A percentile compares a stretch with the other conserved stretches of the same genome.
Evolutionary conservation across 306 rosid species (phyloP).

Genomic region (Luffa acutangula): DNA sequence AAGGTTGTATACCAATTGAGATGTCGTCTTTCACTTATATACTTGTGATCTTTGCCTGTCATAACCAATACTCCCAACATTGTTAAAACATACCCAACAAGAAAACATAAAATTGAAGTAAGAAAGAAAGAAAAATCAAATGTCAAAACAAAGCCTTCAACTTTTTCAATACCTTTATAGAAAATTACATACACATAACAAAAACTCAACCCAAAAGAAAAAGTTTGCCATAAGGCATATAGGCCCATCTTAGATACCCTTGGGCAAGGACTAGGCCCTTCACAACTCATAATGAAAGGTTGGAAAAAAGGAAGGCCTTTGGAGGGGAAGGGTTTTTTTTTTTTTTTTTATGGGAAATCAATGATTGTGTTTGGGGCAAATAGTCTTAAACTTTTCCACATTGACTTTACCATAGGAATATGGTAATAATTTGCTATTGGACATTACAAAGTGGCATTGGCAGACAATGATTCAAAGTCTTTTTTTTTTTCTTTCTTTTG

Average conservation of each 20-base stretch:
- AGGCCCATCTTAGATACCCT: not conserved
- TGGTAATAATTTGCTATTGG: not conserved
- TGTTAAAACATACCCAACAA: no score
- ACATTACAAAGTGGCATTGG: not conserved
- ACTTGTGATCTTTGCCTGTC: no score
- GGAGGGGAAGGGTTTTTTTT: not conserved
- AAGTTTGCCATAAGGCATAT: not conserved
- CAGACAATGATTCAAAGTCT: not conserved
- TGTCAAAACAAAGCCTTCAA: not conserved
- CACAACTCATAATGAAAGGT: not conserved
- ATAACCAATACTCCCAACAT: no score
- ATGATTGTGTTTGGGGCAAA: not conserved
- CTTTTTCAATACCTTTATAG: not conserved
- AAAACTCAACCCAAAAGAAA: not conserved
- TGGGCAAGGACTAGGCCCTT: not conserved
- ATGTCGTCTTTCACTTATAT: no score
- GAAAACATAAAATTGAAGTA: no score
- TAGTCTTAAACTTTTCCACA: not conserved
- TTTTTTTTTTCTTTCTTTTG: not conserved
- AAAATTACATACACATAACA: not conserved
- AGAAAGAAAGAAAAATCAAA: no score
- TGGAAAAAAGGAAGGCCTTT: not conserved
- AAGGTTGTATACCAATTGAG: no score
- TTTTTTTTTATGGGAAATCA: not conserved
- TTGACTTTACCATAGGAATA: not conserved